These are phyloP conservation scores for Globisporangium echinulatum DNA, from an alignment of 352 stramenopile genomes.

Conservation along the genomic window DNA sequence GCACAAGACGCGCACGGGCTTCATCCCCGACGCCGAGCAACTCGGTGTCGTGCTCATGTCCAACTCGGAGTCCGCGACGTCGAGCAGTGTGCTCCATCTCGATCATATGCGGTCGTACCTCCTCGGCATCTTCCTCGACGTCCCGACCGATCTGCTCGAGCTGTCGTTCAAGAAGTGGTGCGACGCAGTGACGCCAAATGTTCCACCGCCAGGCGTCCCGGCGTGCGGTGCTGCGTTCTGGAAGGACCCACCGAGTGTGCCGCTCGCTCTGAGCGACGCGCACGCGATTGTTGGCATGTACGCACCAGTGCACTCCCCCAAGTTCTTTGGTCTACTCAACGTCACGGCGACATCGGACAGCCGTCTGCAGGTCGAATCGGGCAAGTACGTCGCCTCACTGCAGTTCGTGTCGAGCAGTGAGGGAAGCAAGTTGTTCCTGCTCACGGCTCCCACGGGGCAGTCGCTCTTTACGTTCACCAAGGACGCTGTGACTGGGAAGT, in stretches of 20 bases:
- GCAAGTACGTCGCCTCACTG: not conserved
- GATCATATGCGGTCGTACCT: constrained; percentile 64
- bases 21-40: constrained; percentile 29
- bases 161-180: constrained; percentile 30
- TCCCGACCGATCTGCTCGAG: constrained; percentile 46
- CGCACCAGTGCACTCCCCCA: constrained; percentile 23
- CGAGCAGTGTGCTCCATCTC: constrained; percentile 27
- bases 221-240: constrained; percentile 40
- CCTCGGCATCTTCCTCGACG: constrained; percentile 56
- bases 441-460: not conserved
- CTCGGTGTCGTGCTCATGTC: constrained; percentile 51
- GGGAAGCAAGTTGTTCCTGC: not conserved
- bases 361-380: not conserved
- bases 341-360: constrained; percentile 11
- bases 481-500: not conserved
- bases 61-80: constrained; percentile 36
- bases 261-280: constrained; percentile 17
- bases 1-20: constrained; percentile 52
- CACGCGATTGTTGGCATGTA: constrained; percentile 40
- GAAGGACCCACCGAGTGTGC: constrained; percentile 22
- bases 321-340: constrained; percentile 28
- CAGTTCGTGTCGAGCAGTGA: not conserved
- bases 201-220: constrained; percentile 23
- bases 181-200: constrained; percentile 21
- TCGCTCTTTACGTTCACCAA: not conserved